A percentile compares a stretch with the other conserved stretches of the same genome.
Evolutionary conservation across 1,284 basidiomycete species (phyloP).

Genomic region (Trichosporon sp.): DNA sequence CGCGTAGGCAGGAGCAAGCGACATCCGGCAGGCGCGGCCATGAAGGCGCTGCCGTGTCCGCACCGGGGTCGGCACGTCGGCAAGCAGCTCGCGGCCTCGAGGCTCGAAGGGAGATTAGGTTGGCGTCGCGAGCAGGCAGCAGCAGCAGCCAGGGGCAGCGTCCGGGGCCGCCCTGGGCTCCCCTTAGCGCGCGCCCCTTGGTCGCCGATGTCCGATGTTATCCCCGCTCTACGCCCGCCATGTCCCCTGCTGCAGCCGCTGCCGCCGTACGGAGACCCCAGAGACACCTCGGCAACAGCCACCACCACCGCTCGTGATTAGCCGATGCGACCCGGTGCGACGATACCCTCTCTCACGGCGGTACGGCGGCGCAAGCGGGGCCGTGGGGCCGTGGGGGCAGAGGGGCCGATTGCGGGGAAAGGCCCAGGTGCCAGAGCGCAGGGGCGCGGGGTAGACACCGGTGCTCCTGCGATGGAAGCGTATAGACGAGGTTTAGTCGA

Average conservation of each 20-base stretch:
- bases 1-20: not conserved
- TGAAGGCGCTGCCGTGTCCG: not conserved
- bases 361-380: not conserved
- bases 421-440: not conserved
- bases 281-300: not conserved
- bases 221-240: not conserved
- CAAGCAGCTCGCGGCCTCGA: not conserved
- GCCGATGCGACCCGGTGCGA: conserved; percentile 4
- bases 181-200: not conserved
- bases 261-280: conserved; percentile 2
- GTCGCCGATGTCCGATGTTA: conserved; percentile 3
- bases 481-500: conserved; percentile 7
- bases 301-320: not conserved
- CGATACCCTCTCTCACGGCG: not conserved
- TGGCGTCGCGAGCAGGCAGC: not conserved
- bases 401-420: conserved; percentile 4
- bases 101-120: not conserved
- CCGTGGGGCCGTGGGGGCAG: not conserved
- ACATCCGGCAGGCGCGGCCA: not conserved
- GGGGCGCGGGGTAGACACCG: not conserved
- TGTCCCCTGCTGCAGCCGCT: not conserved
- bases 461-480: not conserved
- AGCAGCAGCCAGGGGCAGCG: not conserved
- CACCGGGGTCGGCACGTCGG: not conserved
- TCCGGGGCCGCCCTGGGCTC: not conserved